Conservation (phyloP, 495 filamentous ascomycete species). For the Hypomontagnella submonticulosa region DNA sequence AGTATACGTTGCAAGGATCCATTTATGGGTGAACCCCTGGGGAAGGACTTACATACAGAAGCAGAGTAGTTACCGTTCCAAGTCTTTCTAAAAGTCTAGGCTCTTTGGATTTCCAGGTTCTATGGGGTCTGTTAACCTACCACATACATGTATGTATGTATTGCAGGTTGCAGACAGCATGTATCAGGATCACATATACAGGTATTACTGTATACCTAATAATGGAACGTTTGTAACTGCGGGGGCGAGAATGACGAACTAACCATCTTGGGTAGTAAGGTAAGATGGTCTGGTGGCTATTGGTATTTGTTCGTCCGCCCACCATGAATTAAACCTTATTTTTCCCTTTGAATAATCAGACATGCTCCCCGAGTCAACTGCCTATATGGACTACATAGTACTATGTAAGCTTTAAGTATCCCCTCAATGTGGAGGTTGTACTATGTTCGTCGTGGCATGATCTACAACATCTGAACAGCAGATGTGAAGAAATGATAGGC, state of each 20-base stretch:
- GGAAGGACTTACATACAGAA: slow-evolving; percentile 15
- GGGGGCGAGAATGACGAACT: neutral
- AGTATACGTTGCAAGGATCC: slow-evolving; percentile 6
- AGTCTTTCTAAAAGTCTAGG: slow-evolving; percentile 22
- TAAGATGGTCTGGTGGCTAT: neutral
- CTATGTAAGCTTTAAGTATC: neutral
- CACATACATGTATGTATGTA: neutral
- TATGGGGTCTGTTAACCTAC: neutral
- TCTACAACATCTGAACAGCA: too few relatives aligned
- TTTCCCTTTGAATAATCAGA: too few relatives aligned
- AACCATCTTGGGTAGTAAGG: slow-evolving; percentile 4
- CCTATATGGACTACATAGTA: too few relatives aligned
- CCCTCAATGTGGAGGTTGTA: too few relatives aligned
- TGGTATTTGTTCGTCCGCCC: neutral
- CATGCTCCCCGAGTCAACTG: too few relatives aligned
- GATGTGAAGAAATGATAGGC: too few relatives aligned
- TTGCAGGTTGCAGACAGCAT: neutral
- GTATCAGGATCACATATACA: slow-evolving; percentile 7
- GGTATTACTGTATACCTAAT: slow-evolving; percentile 17
- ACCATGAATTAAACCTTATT: too few relatives aligned
- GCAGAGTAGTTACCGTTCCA: neutral
- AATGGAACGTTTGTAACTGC: neutral
- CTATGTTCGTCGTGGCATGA: too few relatives aligned
- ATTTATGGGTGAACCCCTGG: slow-evolving; percentile 29
- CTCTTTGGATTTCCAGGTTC: neutral